Evolutionary conservation across 495 filamentous ascomycete genomes (phyloP).

Genomic region (Choiromyces venosus): DNA sequence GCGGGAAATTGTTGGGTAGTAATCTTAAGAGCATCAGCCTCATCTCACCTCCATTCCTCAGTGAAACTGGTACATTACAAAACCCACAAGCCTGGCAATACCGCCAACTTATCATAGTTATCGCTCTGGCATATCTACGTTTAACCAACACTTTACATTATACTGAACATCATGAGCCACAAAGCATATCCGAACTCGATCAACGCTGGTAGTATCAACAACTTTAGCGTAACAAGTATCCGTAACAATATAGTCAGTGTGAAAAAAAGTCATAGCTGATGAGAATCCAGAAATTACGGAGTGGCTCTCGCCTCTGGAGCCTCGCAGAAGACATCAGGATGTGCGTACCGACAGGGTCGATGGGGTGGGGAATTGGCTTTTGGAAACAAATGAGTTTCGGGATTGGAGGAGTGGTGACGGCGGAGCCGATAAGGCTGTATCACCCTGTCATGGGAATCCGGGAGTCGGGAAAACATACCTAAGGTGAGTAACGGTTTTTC

Average conservation of each 20-base stretch:
- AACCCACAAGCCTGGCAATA: background rate
- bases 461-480: background rate
- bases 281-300: background rate
- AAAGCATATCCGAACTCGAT: background rate
- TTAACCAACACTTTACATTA: background rate
- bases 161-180: background rate
- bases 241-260: background rate
- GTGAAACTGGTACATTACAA: no score
- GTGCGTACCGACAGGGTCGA: background rate
- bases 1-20: no score
- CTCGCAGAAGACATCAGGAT: background rate
- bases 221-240: background rate
- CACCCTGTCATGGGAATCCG: background rate
- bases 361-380: background rate
- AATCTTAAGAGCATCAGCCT: no score
- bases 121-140: background rate
- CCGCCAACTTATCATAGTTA: background rate
- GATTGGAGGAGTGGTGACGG: background rate
- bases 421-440: background rate
- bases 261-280: background rate
- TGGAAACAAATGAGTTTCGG: background rate
- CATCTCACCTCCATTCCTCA: no score
- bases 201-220: background rate
- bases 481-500: background rate
- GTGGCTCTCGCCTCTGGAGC: background rate